Conservation (phyloP, 176 grass and related monocot species). For the Oryza glumipatula region DNA sequence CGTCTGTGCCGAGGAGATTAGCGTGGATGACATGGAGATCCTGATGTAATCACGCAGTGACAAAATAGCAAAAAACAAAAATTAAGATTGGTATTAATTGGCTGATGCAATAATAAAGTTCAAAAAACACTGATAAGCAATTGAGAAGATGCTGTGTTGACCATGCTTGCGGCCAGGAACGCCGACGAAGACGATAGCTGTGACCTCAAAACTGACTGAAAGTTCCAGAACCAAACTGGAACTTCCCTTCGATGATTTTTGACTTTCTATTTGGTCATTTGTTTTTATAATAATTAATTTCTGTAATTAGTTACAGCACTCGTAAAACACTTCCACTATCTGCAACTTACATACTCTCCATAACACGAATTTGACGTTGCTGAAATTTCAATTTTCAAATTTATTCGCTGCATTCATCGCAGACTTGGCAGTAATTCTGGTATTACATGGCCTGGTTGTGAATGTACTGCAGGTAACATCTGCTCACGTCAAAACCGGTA, state of each 20-base stretch:
- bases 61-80: neutral
- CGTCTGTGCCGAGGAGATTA: constrained; percentile 29
- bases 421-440: neutral
- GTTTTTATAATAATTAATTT: too few species aligned
- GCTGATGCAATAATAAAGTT: neutral
- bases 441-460: neutral
- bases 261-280: neutral
- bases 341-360: too few species aligned
- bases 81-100: neutral
- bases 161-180: neutral
- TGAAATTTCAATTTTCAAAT: neutral
- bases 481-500: neutral
- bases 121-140: neutral
- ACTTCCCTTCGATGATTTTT: neutral
- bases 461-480: neutral
- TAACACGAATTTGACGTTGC: too few species aligned
- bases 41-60: constrained; percentile 34
- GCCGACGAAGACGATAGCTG: neutral
- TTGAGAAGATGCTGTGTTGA: neutral
- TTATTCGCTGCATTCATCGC: neutral
- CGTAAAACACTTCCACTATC: too few species aligned
- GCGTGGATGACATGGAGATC: constrained; percentile 54
- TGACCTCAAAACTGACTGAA: neutral
- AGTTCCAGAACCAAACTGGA: neutral
- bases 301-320: too few species aligned